Evolutionary conservation across 345 rosid genomes (phyloP), one percentile per base, ranked within the genome.

Genomic region (Lepidium didymum): DNA sequence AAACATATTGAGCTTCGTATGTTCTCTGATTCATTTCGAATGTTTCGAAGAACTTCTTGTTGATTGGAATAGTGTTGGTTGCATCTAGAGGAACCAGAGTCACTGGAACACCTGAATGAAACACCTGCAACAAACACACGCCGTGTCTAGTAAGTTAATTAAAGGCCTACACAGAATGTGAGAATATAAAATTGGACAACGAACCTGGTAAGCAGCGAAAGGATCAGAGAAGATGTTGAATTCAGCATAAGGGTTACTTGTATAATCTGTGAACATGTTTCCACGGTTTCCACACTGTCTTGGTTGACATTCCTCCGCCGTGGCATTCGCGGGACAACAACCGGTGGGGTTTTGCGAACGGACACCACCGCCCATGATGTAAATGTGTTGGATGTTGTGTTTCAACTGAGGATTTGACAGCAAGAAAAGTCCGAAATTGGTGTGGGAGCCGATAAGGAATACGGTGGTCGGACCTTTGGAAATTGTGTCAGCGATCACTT

Each of bases 331-430:
- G 0, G 89, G 86, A 74, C 94, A 89, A 23, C 96, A 89, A 9
- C 87, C 92, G 0, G 87, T 86, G 0, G 89, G 91, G 56, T 89
- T 87, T 40, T 31, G 56, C 0, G 90, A 80, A 71, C 89, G 79
- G 68, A 92, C 95, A 4, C 91, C 96, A 34, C 98, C 98, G 5
- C 97, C 98, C 98, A 92, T 92, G 3, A 84, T 62, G 63, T 84
- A 92, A 36, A 90, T 82, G 29, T 84, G 93, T 83, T 90, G 75
- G 50, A 92, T 64, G 66, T 90, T 86, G 69, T 81, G 84, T 87
- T 83, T 90, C 6, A 92, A 68, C 41, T 85, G 80, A 2, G 96
- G 96, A 45, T 90, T 80, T 25, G 74, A 85, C 97, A 92, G 86
- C 45, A 92, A 83, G 63, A 92, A 90, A 23, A 90, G 63, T 16